Conservation (phyloP, 2,329 filamentous ascomycete genomes). For the Cladophialophora psammophila region DNA sequence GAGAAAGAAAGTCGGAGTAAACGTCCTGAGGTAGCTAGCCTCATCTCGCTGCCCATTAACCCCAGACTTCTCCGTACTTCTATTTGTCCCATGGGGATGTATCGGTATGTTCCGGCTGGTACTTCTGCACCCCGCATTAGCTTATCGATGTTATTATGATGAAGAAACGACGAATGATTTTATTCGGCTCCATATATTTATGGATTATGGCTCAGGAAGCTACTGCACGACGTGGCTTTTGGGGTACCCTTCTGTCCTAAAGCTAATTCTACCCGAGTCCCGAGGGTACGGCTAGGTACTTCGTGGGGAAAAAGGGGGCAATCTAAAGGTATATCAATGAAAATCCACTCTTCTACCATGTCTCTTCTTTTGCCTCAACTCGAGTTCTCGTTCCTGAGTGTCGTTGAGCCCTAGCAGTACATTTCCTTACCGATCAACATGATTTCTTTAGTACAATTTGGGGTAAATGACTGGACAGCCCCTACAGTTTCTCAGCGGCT, state of each 20-base stretch:
- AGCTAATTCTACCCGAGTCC: not conserved
- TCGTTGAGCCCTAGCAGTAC: not conserved
- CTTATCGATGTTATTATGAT: not conserved
- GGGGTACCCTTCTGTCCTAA: not conserved
- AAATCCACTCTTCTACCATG: not conserved
- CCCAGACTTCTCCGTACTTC: not conserved
- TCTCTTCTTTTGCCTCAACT: not conserved
- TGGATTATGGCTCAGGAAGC: not conserved
- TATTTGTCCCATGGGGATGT: not conserved
- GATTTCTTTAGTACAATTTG: constrained; percentile 3
- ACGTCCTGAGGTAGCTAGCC: not conserved
- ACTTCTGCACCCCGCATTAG: not conserved
- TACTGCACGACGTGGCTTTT: not conserved
- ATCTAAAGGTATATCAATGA: not conserved
- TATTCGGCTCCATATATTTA: not conserved
- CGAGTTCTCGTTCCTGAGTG: not conserved
- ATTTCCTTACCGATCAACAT: not conserved
- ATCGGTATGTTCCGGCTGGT: not conserved
- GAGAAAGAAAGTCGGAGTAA: not conserved
- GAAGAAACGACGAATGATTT: not conserved
- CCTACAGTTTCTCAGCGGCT: not conserved
- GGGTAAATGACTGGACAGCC: not conserved
- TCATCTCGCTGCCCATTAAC: not conserved
- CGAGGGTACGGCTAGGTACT: not conserved
- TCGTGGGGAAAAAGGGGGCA: not conserved